Evolutionary conservation across 768 basidiomycete genomes (phyloP).

Genomic region (Leucocoprinus leucothites): DNA sequence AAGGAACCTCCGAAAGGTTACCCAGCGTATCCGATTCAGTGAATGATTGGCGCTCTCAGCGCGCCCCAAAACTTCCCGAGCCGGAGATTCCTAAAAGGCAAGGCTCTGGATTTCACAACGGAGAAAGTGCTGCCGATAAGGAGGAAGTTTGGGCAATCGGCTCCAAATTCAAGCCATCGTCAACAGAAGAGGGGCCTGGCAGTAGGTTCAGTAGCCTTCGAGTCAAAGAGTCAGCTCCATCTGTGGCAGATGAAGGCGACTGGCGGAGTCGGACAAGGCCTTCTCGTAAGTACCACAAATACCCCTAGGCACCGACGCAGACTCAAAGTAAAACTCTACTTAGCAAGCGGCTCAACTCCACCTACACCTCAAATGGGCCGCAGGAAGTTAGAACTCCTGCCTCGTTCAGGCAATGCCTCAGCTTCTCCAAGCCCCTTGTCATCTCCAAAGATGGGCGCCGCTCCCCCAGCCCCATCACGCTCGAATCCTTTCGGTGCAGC

Average conservation of each 20-base stretch:
- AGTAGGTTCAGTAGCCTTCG: conserved; percentile 45
- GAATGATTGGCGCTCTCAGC: conserved; percentile 71
- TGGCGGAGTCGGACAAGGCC: conserved; percentile 61
- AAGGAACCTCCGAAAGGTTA: conserved; percentile 44
- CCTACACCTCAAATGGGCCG: conserved; percentile 80
- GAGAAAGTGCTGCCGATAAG: conserved; percentile 59
- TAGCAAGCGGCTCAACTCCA: conserved; percentile 71
- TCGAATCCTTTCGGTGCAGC: conserved; percentile 89
- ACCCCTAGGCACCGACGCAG: conserved; percentile 23
- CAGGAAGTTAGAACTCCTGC: conserved; percentile 82
- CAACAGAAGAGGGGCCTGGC: conserved; percentile 35
- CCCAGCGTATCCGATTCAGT: conserved; percentile 57
- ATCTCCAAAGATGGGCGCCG: conserved; percentile 67
- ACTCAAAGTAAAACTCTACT: conserved; percentile 13
- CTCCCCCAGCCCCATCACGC: conserved; percentile 36
- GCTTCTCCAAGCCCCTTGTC: conserved; percentile 71
- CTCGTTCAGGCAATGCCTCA: conserved; percentile 68
- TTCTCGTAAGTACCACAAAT: conserved; percentile 62
- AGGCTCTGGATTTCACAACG: conserved; percentile 51
- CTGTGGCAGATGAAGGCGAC: conserved; percentile 54
- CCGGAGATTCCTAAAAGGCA: conserved; percentile 51
- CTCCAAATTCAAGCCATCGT: conserved; percentile 63
- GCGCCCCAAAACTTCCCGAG: conserved; percentile 43
- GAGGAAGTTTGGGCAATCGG: conserved; percentile 82
- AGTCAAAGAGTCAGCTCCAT: conserved; percentile 52